Evolutionary conservation across 306 rosid genomes (phyloP), one percentile per base, ranked within the genome.

Genomic region (Vachellia pachyceras): DNA sequence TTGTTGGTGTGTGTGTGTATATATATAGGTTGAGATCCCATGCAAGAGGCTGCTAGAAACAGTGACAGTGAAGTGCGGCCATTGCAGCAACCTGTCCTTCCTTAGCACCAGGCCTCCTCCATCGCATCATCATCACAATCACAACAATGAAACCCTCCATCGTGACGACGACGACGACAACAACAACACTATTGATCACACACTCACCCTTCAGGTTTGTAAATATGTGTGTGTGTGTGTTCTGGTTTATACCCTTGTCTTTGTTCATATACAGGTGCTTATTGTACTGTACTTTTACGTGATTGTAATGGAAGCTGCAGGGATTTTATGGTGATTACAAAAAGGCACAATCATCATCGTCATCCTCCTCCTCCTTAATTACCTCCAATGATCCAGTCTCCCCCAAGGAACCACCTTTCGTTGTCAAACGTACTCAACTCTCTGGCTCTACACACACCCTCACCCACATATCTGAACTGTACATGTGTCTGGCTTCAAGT

Each of bases 61-160:
- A 10, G 97, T 95, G 85, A 95, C 99, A 50, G 99, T 95, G 88
- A 95, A 95, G 84, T 95, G 99, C 72, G 99, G 99, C 10, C 98
- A 95, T 83, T 95, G 99, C 77, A 88, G 98, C 65, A 95, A 93
- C 87, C 98, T 93, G 60, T 95, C 99, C 10, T 93, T 93, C 76
- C 95, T 95, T 29, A 93, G 90, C 88, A 93, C 98, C 45, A 86
- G 92, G 44, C 93, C 98, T 50, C 93, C 97, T 78, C 73, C 58
- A 17, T 67, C 72, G 5, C 41, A 29, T 64, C 69, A 64, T 14
- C 20, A 67, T 22, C 35, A 41, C 22, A 44, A 23, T 3, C 6
- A 88, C 69, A 80, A 68, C 39, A 42, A 45, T 5, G 40, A 88
- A 76, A 80, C 77, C 84, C 5, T 20, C 2, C 45, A 39, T 40